Conservation (phyloP, 129 eudicot species). For the Flaveria robusta region DNA sequence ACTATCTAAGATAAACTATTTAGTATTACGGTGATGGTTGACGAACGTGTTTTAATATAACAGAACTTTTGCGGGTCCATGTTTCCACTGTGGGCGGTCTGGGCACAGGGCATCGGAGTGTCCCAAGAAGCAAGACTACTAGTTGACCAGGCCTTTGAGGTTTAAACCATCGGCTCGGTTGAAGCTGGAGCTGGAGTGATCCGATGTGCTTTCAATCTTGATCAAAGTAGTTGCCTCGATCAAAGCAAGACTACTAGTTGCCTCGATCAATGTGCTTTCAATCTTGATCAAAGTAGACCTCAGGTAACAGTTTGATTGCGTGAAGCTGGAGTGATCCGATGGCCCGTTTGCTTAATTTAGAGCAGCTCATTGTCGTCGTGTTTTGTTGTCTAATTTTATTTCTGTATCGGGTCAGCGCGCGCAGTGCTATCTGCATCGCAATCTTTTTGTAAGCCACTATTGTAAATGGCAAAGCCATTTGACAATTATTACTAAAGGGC, state of each 20-base stretch:
- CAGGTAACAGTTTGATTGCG: constrained; percentile 1
- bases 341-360: neutral
- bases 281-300: constrained; percentile 3
- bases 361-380: neutral
- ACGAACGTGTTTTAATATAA: neutral
- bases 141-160: constrained; percentile 25
- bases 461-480: neutral
- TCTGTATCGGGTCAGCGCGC: neutral
- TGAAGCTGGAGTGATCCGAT: constrained; percentile 1
- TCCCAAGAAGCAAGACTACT: constrained; percentile 61
- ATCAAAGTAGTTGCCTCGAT: too few species aligned
- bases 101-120: constrained; percentile 90
- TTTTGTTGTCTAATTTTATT: neutral
- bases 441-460: neutral
- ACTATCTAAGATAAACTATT: neutral
- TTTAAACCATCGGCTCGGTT: constrained; percentile 17
- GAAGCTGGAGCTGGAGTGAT: neutral
- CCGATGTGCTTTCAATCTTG: too few species aligned
- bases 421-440: neutral
- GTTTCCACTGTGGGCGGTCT: constrained; percentile 75
- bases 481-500: neutral
- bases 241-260: too few species aligned
- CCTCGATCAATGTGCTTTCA: constrained; percentile 11
- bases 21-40: neutral
- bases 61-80: constrained; percentile 85